These are phyloP conservation scores for Coccinonectria pachysandricola DNA, from an alignment of 2,329 filamentous ascomycete genomes.

Conservation along the genomic window DNA sequence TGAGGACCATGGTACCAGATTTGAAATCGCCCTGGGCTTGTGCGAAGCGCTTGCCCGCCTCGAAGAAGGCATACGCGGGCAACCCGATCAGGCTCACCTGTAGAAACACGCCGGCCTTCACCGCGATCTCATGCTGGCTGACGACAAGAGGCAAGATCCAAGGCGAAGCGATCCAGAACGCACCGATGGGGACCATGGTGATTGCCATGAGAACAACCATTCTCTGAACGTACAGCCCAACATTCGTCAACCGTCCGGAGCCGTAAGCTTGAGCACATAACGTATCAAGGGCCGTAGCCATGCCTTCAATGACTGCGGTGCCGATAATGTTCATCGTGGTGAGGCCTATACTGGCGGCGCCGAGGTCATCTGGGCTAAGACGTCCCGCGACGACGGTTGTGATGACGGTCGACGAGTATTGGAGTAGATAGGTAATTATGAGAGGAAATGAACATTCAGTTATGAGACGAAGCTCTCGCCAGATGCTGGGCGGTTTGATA, in stretches of 20 bases:
- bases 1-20: constrained; percentile 61
- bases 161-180: constrained; percentile 59
- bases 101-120: constrained; percentile 61
- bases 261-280: constrained; percentile 88
- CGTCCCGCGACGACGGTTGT: constrained; percentile 66
- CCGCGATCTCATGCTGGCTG: constrained; percentile 42
- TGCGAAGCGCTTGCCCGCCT: constrained; percentile 65
- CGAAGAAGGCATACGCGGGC: constrained; percentile 64
- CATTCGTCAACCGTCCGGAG: constrained; percentile 73
- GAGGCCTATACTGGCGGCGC: constrained; percentile 24
- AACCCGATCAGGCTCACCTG: constrained; percentile 58
- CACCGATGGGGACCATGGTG: constrained; percentile 58
- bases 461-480: neutral
- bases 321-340: constrained; percentile 67
- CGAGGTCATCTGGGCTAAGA: constrained; percentile 49
- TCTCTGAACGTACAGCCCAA: constrained; percentile 69
- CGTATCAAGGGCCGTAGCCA: constrained; percentile 80
- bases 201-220: constrained; percentile 67
- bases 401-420: constrained; percentile 68
- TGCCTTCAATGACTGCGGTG: constrained; percentile 63
- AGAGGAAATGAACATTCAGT: constrained; percentile 53
- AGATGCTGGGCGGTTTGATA: neutral
- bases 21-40: constrained; percentile 72
- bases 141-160: constrained; percentile 41
- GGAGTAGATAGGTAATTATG: constrained; percentile 58